Conservation (phyloP, 1,284 basidiomycete genomes). For the Tilletiaria anomala region DNA sequence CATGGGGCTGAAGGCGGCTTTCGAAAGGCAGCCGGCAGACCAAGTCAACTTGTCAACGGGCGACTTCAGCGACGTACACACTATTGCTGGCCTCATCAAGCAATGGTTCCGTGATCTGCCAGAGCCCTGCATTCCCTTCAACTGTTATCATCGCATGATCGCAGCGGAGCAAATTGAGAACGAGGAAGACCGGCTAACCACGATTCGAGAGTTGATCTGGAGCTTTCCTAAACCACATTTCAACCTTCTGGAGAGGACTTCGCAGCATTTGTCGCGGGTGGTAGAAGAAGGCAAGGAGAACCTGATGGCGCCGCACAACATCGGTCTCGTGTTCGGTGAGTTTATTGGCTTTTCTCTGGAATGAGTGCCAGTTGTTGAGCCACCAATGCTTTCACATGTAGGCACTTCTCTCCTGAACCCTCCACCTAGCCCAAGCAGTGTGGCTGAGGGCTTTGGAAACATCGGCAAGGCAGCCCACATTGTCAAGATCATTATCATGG, state of each 20-base stretch:
- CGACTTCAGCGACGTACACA: conserved; percentile 35
- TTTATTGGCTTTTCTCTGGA: not conserved
- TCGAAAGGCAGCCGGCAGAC: conserved; percentile 19
- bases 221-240: conserved; percentile 32
- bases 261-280: conserved; percentile 29
- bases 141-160: conserved; percentile 29
- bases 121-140: conserved; percentile 34
- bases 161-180: conserved; percentile 31
- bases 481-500: conserved; percentile 34
- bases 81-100: conserved; percentile 33
- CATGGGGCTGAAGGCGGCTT: conserved; percentile 19
- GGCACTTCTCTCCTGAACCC: conserved; percentile 33
- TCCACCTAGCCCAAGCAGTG: conserved; percentile 19
- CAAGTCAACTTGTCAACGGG: conserved; percentile 17
- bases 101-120: conserved; percentile 37
- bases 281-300: conserved; percentile 27
- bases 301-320: conserved; percentile 36
- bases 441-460: conserved; percentile 25
- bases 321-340: conserved; percentile 35
- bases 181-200: conserved; percentile 23
- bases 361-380: no score
- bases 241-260: conserved; percentile 23
- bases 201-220: conserved; percentile 32
- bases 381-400: not conserved
- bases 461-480: conserved; percentile 35